A percentile compares a stretch with the other conserved stretches of the same genome.
phyloP scores from a whole-genome alignment of 257 asterid species.

The Salvia splendens region DNA sequence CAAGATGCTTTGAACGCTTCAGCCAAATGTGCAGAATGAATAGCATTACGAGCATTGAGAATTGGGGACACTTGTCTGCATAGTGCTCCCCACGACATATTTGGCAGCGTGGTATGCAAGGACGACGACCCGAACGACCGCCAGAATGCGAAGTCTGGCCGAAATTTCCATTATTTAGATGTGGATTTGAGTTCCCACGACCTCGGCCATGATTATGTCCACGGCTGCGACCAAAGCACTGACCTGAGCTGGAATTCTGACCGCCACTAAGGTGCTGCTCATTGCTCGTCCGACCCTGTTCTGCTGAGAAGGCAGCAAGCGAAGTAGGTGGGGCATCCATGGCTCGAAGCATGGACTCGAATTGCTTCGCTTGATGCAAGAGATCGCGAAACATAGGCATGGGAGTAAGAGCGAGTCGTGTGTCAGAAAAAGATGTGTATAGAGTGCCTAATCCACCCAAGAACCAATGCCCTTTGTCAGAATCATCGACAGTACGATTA shows the following conservation, averaged over 20 bases:
- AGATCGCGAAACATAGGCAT: slow-evolving; percentile 21
- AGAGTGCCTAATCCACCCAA: background rate
- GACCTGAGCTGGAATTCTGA: background rate
- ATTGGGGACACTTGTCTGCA: background rate
- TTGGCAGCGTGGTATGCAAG: background rate
- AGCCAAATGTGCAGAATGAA: background rate
- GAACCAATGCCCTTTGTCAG: background rate
- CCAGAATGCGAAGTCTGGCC: background rate
- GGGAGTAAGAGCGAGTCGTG: background rate
- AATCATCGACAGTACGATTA: background rate
- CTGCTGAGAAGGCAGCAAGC: background rate
- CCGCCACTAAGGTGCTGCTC: too few relatives aligned
- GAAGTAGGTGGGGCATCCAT: background rate
- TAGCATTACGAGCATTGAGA: background rate
- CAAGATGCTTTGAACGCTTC: background rate
- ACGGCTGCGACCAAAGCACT: too few relatives aligned
- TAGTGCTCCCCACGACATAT: background rate
- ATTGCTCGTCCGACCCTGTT: too few relatives aligned
- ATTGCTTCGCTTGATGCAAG: background rate
- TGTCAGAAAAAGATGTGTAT: background rate
- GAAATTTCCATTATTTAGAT: too few relatives aligned
- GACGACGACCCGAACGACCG: background rate
- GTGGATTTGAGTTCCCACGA: too few relatives aligned
- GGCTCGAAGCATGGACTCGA: background rate
- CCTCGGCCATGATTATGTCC: too few relatives aligned